Base-by-base conservation (phyloP, 2,329 filamentous ascomycete species). In the Neonectria punicea region DNA sequence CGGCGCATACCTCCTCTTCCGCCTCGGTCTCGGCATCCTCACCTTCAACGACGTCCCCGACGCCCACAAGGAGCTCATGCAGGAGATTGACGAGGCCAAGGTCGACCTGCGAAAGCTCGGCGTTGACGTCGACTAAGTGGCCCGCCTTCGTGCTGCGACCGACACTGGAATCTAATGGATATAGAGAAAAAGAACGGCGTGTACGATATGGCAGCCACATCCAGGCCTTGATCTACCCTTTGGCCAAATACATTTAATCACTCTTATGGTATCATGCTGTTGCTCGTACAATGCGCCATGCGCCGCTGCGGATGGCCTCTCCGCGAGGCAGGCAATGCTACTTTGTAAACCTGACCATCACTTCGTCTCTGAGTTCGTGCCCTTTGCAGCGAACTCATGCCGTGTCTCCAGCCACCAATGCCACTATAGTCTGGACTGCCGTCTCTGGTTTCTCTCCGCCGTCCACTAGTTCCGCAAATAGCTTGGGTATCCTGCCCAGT, bases 21-120 rank as follows among this genome's bases (percentile, higher is more conserved):
- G 93, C 74, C 91, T 99, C 67, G 96, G 96, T 75, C 92, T 90
- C 84, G 96, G 96, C 70, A 93, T 99, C 74, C 86, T 97, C 78
- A 97, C 93, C 62, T 99, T 99, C 87, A 96, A 97, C 85, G 94
- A 98, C 81, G 93, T 97, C 53, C 94, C 95, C 59, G 88, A 93
- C 67, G 96, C 96, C 57, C 92, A 98, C 81, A 89, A 90, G 78
- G 94, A 98, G 82, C 84, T 99, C 74, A 93, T 96, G 86, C 85
- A 83, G 74, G 92, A 98, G 82, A 96, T 97, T 76, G 87, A 93
- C 68, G 73, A 90, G 79, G 93, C 93, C 68, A 91, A 92, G 83
- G 83, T 82, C 67, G 93, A 97, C 73, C 82, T 97, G 78, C 87
- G 88, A 76, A 84, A 84, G 64, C 88, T 91, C 78, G 93, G 93